These are phyloP conservation scores for Hysterangium stoloniferum DNA, from an alignment of 768 basidiomycete species.

Conservation along the genomic window DNA sequence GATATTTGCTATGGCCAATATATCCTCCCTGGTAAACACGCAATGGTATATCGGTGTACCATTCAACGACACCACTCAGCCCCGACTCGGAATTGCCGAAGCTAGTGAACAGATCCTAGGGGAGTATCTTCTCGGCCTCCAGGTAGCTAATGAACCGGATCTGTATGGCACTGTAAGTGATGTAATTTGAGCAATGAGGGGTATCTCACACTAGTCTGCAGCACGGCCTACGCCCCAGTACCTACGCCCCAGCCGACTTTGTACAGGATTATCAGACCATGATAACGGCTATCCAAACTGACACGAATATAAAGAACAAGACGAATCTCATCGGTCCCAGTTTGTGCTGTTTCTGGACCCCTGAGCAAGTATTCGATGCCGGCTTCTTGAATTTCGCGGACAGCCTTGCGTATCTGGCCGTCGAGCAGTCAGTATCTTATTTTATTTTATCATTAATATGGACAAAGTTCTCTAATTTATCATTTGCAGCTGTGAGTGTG, in stretches of 20 bases:
- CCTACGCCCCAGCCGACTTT: constrained; percentile 18
- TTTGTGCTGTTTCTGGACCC: constrained; percentile 43
- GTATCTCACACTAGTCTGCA: constrained; percentile 22
- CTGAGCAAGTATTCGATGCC: constrained; percentile 39
- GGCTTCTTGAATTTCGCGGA: constrained; percentile 36
- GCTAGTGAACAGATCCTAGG: constrained; percentile 57
- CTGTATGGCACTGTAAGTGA: constrained; percentile 36
- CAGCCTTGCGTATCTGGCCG: constrained; percentile 31
- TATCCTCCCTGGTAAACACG: constrained; percentile 33
- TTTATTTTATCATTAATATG: background rate
- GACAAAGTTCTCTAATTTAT: background rate
- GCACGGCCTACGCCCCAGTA: constrained; percentile 31
- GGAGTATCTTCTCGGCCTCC: constrained; percentile 53
- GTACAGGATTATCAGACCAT: constrained; percentile 25
- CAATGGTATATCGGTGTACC: constrained; percentile 40
- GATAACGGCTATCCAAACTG: constrained; percentile 33
- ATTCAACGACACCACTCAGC: constrained; percentile 52
- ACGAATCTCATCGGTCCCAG: constrained; percentile 56
- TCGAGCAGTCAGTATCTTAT: constrained; percentile 29
- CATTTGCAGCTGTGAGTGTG: background rate
- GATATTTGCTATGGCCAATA: constrained; percentile 41
- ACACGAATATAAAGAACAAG: constrained; percentile 31
- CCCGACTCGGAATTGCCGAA: constrained; percentile 44
- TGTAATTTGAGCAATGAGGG: constrained; percentile 7
- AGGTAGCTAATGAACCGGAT: constrained; percentile 76